A percentile compares a stretch with the other conserved stretches of the same genome.
Conservation (phyloP, 1,284 basidiomycete genomes). For the Boletus semigastroideus region DNA sequence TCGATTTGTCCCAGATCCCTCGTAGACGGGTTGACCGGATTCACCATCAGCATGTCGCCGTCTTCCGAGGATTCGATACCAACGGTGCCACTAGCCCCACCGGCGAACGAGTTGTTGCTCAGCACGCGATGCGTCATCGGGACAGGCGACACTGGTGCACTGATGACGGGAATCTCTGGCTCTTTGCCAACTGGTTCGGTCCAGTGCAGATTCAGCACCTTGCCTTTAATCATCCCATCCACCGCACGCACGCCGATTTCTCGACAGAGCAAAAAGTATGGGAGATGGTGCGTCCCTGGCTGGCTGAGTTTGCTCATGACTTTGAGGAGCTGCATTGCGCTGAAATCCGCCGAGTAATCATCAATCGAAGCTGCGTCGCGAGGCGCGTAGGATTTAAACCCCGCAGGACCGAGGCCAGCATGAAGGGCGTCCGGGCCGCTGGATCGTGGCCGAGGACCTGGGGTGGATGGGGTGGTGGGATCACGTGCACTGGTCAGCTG, state of each 20-base stretch:
- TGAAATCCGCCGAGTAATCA: conserved; percentile 54
- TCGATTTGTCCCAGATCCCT: conserved; percentile 38
- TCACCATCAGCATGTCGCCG: conserved; percentile 47
- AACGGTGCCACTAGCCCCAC: conserved; percentile 36
- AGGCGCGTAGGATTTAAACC: conserved; percentile 64
- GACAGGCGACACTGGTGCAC: conserved; percentile 24
- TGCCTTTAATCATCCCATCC: conserved; percentile 76
- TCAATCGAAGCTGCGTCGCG: conserved; percentile 25
- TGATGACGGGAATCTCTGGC: conserved; percentile 23
- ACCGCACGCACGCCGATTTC: conserved; percentile 76
- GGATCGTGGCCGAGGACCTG: conserved; percentile 35
- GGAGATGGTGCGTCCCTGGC: conserved; percentile 56
- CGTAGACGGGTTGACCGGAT: conserved; percentile 33
- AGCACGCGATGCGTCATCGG: conserved; percentile 30
- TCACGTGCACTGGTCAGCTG: conserved; percentile 42
- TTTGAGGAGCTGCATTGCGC: conserved; percentile 70
- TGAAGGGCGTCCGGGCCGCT: conserved; percentile 51
- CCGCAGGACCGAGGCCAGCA: conserved; percentile 53
- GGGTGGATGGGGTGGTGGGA: conserved; percentile 35
- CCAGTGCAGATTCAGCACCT: conserved; percentile 75
- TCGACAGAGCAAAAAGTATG: conserved; percentile 76
- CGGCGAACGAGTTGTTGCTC: conserved; percentile 30
- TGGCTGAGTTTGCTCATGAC: conserved; percentile 72
- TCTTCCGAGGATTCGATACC: conserved; percentile 41
- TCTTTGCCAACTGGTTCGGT: conserved; percentile 59